Conservation (phyloP, 139 green algal species). For the Diplosphaera chodatii region DNA sequence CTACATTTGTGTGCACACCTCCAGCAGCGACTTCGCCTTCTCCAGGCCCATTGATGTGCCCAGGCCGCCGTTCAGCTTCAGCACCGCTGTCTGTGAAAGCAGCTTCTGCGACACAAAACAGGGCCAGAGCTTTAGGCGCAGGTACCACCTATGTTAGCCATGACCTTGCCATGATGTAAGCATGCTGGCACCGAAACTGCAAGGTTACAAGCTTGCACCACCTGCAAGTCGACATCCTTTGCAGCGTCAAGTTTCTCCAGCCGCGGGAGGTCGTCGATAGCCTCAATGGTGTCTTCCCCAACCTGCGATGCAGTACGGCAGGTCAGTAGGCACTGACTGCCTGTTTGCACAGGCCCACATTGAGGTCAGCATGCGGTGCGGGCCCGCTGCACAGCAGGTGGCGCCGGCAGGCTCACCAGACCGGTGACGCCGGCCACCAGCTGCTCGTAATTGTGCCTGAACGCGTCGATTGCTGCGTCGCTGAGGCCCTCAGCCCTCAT, state of each 20-base stretch:
- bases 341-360: not conserved
- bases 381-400: too few relatives aligned
- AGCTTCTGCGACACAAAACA: slow-evolving; percentile 31
- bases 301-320: slow-evolving; percentile 42
- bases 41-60: slow-evolving; percentile 90
- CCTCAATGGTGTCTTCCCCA: slow-evolving; percentile 63
- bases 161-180: too few relatives aligned
- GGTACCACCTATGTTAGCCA: too few relatives aligned
- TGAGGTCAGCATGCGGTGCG: not conserved
- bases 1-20: slow-evolving; percentile 26
- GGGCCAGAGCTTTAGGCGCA: not conserved
- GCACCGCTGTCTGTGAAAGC: slow-evolving; percentile 71
- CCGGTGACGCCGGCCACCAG: slow-evolving; percentile 73
- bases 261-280: slow-evolving; percentile 52
- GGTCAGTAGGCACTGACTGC: not conserved
- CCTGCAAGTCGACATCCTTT: slow-evolving; percentile 29
- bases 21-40: slow-evolving; percentile 85
- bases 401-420: slow-evolving; percentile 48
- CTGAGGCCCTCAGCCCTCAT: slow-evolving; percentile 57
- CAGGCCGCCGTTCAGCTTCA: slow-evolving; percentile 91
- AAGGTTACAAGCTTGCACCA: slow-evolving; percentile 10
- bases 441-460: slow-evolving; percentile 84
- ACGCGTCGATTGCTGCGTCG: slow-evolving; percentile 71
- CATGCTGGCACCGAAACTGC: too few relatives aligned
- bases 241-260: slow-evolving; percentile 38